A percentile compares a stretch with the other conserved stretches of the same genome.
Evolutionary conservation across 306 rosid genomes (phyloP).

Genomic region (Lablab purpureus): DNA sequence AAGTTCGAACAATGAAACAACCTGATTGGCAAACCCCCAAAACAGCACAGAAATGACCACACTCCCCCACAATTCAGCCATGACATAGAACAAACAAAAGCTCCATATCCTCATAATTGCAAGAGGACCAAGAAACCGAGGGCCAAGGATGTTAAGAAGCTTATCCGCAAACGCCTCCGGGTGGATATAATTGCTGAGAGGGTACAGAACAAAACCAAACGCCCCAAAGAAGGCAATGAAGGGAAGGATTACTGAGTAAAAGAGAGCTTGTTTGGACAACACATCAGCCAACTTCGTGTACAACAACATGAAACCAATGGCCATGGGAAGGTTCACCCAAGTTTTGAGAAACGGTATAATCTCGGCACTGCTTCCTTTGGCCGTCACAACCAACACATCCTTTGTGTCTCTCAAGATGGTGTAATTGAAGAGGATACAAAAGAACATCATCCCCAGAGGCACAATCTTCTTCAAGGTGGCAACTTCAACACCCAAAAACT

Average conservation of each 20-base stretch:
- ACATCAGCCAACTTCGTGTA: constrained; percentile 83
- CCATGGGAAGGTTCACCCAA: constrained; percentile 99
- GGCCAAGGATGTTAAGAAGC: constrained; percentile 86
- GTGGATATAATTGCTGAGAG: constrained; percentile 85
- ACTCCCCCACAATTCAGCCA: constrained; percentile 99
- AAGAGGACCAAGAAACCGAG: constrained; percentile 93
- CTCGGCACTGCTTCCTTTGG: constrained; percentile 99
- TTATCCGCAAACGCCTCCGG: constrained; percentile 90
- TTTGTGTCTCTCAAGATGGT: constrained; percentile 94
- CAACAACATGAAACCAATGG: constrained; percentile 92
- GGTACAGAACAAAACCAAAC: constrained; percentile 87
- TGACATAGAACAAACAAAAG: constrained; percentile 97
- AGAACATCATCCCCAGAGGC: constrained; percentile 97
- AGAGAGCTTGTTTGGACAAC: constrained; percentile 89
- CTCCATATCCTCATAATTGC: constrained; percentile 99
- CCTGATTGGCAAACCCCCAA: constrained; percentile 99
- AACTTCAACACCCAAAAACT: constrained; percentile 74
- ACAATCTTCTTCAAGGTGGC: constrained; percentile 84
- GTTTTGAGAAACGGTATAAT: constrained; percentile 96
- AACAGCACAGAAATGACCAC: constrained; percentile 93
- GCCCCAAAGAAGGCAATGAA: constrained; percentile 97
- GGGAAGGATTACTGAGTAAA: constrained; percentile 82
- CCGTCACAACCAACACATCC: constrained; percentile 97
- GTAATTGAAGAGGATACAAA: constrained; percentile 92
- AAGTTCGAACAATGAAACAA: constrained; percentile 41